A percentile compares a stretch with the other conserved stretches of the same genome.
Evolutionary conservation across 495 filamentous ascomycete genomes (phyloP).

Genomic region (Wilcoxina mikolae): DNA sequence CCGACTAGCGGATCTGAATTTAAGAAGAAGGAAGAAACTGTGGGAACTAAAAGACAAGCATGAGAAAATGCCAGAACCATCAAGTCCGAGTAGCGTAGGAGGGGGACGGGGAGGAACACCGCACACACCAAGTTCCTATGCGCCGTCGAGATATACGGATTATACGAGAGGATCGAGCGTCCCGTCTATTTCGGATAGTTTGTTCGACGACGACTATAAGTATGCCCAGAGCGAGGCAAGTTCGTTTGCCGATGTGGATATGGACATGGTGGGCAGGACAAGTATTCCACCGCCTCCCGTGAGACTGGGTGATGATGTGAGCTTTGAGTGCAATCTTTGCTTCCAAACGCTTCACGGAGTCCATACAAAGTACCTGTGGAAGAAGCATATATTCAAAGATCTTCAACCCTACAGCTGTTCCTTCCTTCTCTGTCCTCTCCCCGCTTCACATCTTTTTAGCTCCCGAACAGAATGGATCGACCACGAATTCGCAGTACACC

Average conservation of each 20-base stretch:
- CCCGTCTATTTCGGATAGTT: background rate
- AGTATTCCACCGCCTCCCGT: constrained; percentile 7
- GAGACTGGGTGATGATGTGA: constrained; percentile 1
- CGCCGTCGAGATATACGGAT: background rate
- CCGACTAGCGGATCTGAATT: constrained; percentile 3
- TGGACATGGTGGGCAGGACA: background rate
- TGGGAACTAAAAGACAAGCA: background rate
- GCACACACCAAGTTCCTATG: background rate
- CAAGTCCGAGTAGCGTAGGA: background rate
- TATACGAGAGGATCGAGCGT: background rate
- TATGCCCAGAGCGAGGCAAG: constrained; percentile 5
- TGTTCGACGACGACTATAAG: background rate
- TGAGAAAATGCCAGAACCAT: background rate
- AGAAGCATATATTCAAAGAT: constrained; percentile 11
- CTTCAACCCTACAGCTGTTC: constrained; percentile 13
- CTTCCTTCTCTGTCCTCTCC: constrained; percentile 5
- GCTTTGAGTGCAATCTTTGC: constrained; percentile 10
- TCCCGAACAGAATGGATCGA: constrained; percentile 9
- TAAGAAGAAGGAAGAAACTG: constrained; percentile 3
- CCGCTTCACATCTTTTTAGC: constrained; percentile 5
- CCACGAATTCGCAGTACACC: constrained; percentile 9
- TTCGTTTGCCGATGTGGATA: background rate
- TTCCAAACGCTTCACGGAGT: constrained; percentile 6
- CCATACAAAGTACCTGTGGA: constrained; percentile 5
- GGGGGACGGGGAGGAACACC: background rate